Evolutionary conservation across 2,329 filamentous ascomycete genomes (phyloP).

Genomic region (Hypoxylon rubiginosum): DNA sequence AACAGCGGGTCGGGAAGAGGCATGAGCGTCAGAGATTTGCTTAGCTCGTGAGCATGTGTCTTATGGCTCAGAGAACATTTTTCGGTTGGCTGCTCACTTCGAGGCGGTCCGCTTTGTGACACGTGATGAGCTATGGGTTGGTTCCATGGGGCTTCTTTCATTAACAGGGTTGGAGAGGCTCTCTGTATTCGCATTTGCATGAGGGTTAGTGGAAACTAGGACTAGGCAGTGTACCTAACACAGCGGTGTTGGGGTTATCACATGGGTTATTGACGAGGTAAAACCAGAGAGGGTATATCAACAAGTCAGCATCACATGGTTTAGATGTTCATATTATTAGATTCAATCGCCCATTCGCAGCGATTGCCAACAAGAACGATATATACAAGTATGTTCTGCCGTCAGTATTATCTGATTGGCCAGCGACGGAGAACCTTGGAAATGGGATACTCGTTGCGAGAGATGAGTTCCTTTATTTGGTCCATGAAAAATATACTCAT

Average conservation of each 20-base stretch:
- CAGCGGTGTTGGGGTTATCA: background rate
- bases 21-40: constrained; percentile 67
- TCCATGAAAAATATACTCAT: background rate
- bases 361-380: background rate
- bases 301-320: background rate
- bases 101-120: background rate
- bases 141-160: constrained; percentile 1
- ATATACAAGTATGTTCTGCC: no score
- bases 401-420: no score
- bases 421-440: no score
- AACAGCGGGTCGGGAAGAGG: constrained; percentile 56
- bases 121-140: background rate
- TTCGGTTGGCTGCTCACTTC: background rate
- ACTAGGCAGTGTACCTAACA: background rate
- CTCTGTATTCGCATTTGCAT: constrained; percentile 12
- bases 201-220: background rate
- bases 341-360: background rate
- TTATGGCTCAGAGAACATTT: background rate
- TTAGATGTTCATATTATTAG: background rate
- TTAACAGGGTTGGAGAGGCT: constrained; percentile 17
- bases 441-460: no score
- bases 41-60: constrained; percentile 60
- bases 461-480: no score
- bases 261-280: background rate
- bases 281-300: background rate